Conservation (phyloP, 2,329 filamentous ascomycete genomes). For the Setomelanomma holmii region DNA sequence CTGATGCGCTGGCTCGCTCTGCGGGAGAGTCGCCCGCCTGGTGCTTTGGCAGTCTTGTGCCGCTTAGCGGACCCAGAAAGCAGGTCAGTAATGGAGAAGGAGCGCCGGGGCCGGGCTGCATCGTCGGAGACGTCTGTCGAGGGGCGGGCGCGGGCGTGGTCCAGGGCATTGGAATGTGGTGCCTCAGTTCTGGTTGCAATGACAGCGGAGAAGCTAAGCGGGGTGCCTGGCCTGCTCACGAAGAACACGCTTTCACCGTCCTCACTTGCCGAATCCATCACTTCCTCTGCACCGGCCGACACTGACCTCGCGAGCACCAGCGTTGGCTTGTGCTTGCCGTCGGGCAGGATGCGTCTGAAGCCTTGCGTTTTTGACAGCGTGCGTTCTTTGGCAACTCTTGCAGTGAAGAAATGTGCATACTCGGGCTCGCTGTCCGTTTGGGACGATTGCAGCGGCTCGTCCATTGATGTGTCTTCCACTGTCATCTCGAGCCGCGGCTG, state of each 20-base stretch:
- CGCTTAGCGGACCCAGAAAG: conserved; percentile 50
- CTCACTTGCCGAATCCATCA: conserved; percentile 47
- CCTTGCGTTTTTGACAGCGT: conserved; percentile 51
- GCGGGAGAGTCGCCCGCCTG: conserved; percentile 36
- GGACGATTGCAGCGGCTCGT: conserved; percentile 24
- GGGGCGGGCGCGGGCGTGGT: conserved; percentile 16
- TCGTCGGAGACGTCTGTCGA: conserved; percentile 30
- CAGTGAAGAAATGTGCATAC: conserved; percentile 49
- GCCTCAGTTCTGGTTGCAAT: conserved; percentile 33
- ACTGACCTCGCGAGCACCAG: conserved; percentile 57
- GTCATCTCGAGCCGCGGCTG: conserved; percentile 44
- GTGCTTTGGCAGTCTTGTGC: conserved; percentile 37
- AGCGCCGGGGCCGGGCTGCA: conserved; percentile 50
- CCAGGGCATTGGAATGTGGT: conserved; percentile 14
- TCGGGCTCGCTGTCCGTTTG: conserved; percentile 37
- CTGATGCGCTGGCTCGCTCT: conserved; percentile 40
- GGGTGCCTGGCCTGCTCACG: conserved; percentile 49
- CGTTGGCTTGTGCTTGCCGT: conserved; percentile 54
- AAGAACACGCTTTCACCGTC: conserved; percentile 50
- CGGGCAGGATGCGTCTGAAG: conserved; percentile 54
- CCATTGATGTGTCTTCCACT: conserved; percentile 27
- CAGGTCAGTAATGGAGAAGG: conserved; percentile 60
- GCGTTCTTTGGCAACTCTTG: conserved; percentile 42
- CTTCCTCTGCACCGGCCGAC: conserved; percentile 38
- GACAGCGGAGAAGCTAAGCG: conserved; percentile 41